A percentile compares a stretch with the other conserved stretches of the same genome.
Conservation (phyloP, 306 rosid species). For the Castanospermum australe region DNA sequence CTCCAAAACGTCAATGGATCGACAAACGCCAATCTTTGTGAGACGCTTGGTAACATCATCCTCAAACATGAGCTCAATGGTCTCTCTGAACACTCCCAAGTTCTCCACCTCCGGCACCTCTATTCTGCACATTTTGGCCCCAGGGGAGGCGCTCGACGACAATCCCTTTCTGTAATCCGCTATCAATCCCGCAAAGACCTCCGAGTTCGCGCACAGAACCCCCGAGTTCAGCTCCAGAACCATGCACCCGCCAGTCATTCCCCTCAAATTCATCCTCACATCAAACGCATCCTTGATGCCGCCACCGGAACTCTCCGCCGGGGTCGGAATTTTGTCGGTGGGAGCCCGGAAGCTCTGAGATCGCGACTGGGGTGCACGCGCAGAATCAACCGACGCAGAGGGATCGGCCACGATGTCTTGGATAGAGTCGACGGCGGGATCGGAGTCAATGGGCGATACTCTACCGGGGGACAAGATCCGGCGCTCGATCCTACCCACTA, state of each 20-base stretch:
- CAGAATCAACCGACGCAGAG: conserved; percentile 33
- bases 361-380: conserved; percentile 31
- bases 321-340: conserved; percentile 19
- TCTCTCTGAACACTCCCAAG: conserved; percentile 64
- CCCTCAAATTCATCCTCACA: conserved; percentile 85
- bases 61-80: conserved; percentile 89
- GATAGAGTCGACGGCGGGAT: conserved; percentile 35
- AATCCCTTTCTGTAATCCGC: conserved; percentile 43
- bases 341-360: conserved; percentile 62
- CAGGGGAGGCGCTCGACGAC: conserved; percentile 26
- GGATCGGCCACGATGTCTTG: conserved; percentile 33
- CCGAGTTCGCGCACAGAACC: conserved; percentile 70
- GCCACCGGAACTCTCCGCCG: conserved; percentile 19
- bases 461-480: conserved; percentile 93
- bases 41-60: conserved; percentile 61
- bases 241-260: conserved; percentile 70
- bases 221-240: conserved; percentile 79
- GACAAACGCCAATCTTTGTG: conserved; percentile 60
- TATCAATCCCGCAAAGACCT: conserved; percentile 69
- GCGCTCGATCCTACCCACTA: conserved; percentile 71
- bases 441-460: conserved; percentile 82
- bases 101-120: conserved; percentile 88
- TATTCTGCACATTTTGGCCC: conserved; percentile 69
- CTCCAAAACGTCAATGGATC: conserved; percentile 86
- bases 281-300: conserved; percentile 49